Base-by-base conservation (phyloP, 148 eudicot genomes). In the Limonium bicolor region DNA sequence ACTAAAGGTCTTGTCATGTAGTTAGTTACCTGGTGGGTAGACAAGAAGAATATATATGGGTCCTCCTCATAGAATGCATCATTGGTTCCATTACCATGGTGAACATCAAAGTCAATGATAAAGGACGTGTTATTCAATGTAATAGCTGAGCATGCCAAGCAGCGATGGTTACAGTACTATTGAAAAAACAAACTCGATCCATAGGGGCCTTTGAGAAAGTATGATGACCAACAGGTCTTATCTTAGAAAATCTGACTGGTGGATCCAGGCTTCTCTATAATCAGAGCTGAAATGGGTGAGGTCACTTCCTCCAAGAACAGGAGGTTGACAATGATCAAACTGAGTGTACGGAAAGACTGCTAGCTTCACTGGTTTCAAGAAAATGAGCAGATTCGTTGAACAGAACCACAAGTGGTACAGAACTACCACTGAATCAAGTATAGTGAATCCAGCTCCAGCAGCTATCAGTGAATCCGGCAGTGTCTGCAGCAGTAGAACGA, bases 151-250 rank as follows among this genome's bases (percentile, higher is more conserved):
- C 96, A 64, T 82, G 70, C 23, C 94, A 90, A 53, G 96, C 90
- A 21, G 96, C 96, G 48, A 87, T 65, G 30, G 94, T n/a, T n/a
- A n/a, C 96, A 28, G 82, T 76, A 51, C 82, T 87, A 24, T 94
- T 94, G 31, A 87, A 87, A 58, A 87, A 82, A 62, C 96, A 87
- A 53, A 87, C 82, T 17, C 94, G n/a, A n/a, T n/a, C 94, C 96
- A 87, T 79, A 26, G 96, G 94, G 20, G 94, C 96, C 50, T 80
- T 68, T 20, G 90, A 94, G 67, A 87, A 64, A 44, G 96, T 94
- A 62, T 87, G 96, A 62, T 87, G 96, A 60, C 96, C 96, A 7
- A 94, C 94, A 28, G 96, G 96, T 52, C 96, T 62, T 50, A 87
- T 75, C 42, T 82, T 60, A 30, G 96, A 88, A 61, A 82, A 87